Evolutionary conservation across 2,329 filamentous ascomycete genomes (phyloP).

Genomic region (Hortaea werneckii): DNA sequence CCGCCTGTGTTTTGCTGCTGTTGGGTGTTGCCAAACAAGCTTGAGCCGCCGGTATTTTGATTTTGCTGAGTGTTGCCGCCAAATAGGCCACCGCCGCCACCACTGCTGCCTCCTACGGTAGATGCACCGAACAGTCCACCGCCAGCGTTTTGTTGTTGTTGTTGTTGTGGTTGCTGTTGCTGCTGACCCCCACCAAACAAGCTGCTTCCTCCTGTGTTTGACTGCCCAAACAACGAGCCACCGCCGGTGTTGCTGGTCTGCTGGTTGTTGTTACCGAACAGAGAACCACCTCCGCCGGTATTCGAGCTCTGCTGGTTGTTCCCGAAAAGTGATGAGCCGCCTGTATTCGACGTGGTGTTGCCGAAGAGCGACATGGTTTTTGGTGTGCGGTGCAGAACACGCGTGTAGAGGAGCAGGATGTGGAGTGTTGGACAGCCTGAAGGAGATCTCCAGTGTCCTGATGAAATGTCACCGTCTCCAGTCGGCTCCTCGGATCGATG

Average conservation of each 20-base stretch:
- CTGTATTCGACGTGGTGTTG: constrained; percentile 7
- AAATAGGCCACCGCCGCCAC: constrained; percentile 20
- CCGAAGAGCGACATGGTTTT: constrained; percentile 3
- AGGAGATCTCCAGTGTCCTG: no score
- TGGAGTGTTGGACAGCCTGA: no score
- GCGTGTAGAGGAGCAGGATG: no score
- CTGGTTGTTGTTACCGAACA: constrained; percentile 3
- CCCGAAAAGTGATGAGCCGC: constrained; percentile 5
- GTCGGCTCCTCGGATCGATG: background rate
- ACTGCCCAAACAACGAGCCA: constrained; percentile 25
- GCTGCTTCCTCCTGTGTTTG: constrained; percentile 6
- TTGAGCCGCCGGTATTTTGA: constrained; percentile 16
- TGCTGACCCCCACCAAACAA: background rate
- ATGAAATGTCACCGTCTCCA: no score
- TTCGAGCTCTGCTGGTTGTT: constrained; percentile 7
- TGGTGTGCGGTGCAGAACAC: no score
- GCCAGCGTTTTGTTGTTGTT: constrained; percentile 22
- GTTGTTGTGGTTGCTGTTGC: constrained; percentile 18
- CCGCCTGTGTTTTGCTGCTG: constrained; percentile 16
- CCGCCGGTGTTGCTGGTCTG: constrained; percentile 6
- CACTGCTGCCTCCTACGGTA: constrained; percentile 23
- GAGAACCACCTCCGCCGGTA: constrained; percentile 16
- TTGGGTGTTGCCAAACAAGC: constrained; percentile 8
- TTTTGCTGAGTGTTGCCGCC: constrained; percentile 11
- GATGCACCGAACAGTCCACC: background rate